Percentiles rank a stretch among this genome's conserved stretches.
These are phyloP conservation scores for Penicillium herquei DNA, from an alignment of 495 filamentous ascomycete species.

Conservation along the genomic window DNA sequence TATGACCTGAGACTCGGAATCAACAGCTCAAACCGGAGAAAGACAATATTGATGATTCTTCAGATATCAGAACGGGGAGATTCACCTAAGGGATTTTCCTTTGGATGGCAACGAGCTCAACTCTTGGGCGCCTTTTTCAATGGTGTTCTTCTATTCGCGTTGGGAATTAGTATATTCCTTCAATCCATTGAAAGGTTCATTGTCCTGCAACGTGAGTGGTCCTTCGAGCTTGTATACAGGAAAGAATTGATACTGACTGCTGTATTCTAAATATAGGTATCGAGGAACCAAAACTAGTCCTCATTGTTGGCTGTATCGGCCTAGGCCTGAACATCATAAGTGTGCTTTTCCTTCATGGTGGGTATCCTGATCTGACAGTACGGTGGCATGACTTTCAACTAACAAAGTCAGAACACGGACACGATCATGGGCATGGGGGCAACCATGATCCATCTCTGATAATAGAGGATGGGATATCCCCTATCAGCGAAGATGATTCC, in stretches of 20 bases:
- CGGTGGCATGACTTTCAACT: neutral
- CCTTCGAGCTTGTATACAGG: neutral
- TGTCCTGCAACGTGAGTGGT: constrained; percentile 14
- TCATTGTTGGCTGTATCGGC: constrained; percentile 77
- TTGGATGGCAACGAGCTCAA: constrained; percentile 78
- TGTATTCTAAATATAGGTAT: constrained; percentile 9
- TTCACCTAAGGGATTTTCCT: constrained; percentile 34
- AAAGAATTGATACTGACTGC: neutral
- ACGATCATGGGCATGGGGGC: constrained; percentile 10
- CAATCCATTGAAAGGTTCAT: constrained; percentile 82
- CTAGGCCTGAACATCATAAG: constrained; percentile 79
- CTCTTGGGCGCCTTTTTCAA: constrained; percentile 85
- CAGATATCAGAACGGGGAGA: constrained; percentile 21
- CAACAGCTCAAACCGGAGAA: no score
- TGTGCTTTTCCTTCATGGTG: constrained; percentile 74
- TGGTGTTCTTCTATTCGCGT: constrained; percentile 80
- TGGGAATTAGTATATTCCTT: constrained; percentile 84
- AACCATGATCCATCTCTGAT: constrained; percentile 3
- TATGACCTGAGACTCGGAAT: constrained; percentile 28
- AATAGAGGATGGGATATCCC: constrained; percentile 11
- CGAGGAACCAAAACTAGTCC: constrained; percentile 53
- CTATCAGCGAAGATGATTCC: constrained; percentile 7
- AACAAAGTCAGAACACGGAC: constrained; percentile 22
- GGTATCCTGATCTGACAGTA: neutral
- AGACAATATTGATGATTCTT: neutral